Evolutionary conservation across 129 eudicot genomes (phyloP), one percentile per base, ranked within the genome.

Genomic region (Lactuca saligna): DNA sequence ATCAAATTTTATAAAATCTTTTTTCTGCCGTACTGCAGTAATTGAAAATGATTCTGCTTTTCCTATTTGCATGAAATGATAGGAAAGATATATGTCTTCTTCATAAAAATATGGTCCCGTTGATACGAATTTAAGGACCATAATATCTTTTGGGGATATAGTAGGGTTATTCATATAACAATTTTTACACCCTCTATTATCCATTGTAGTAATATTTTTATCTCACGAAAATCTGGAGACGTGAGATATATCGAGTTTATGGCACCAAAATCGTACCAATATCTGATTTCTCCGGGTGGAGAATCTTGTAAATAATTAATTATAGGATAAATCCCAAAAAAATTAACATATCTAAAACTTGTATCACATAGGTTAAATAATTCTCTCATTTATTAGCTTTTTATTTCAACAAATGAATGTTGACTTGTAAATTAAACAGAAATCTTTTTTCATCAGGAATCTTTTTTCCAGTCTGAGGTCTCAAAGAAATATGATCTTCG

Each of bases 261-360:
- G 6, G 57, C 70, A 5, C 57, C 57, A 29, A 25, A 63, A 13
- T 65, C 41, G 25, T 65, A 65, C 70, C 20, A 20, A 7, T 65
- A 11, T 31, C 13, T 44, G 2, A 48, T 14, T 14, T 65, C 29
- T 6, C 4, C 0, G 0, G 57, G 25, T 11, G 57, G 25, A 12
- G 11, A 8, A 9, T 13, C 6, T 48, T 65, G 57, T 5, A 41
- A 0, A 20, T 5, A 63, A 11, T 42, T 44, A 1, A 63, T 10
- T 2, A 35, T 42, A 2, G 37, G 55, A 12, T 17, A 42, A 1
- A 63, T 10, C 16, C 69, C 38, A 4, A 8, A 6, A n/a, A 4
- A 34, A 37, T 61, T 31, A 5, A 61, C 44, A 7, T 14, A 34
- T 4, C 66, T 14, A 29, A 6, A 0, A 6, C 37, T 3, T 8